Evolutionary conservation across 305 asterid species (phyloP).

Genomic region (Rubia peregrina): DNA sequence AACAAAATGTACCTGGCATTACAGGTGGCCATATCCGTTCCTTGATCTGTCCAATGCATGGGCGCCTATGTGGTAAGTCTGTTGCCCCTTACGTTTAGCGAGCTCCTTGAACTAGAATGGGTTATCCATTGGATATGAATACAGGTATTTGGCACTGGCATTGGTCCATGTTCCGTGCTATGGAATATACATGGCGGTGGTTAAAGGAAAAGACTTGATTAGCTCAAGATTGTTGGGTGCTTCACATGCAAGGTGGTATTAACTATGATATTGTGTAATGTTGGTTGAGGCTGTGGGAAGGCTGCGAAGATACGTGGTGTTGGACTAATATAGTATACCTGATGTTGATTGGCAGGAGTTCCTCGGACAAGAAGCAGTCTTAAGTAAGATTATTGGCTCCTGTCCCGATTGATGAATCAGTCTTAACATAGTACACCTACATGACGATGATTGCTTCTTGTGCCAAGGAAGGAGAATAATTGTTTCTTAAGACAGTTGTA

Average conservation of each 20-base stretch:
- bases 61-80: constrained; percentile 73
- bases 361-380: constrained; percentile 5
- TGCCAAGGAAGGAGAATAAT: background rate
- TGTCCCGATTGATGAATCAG: background rate
- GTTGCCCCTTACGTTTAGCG: background rate
- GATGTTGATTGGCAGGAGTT: constrained; percentile 14
- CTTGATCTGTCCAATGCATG: constrained; percentile 66
- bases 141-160: constrained; percentile 67
- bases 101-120: background rate
- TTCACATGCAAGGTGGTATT: constrained; percentile 46
- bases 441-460: background rate
- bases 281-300: background rate
- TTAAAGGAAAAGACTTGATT: constrained; percentile 38
- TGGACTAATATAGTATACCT: background rate
- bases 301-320: too few species aligned
- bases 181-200: constrained; percentile 50
- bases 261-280: background rate
- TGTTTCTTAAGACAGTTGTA: background rate
- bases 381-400: background rate
- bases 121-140: background rate
- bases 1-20: background rate
- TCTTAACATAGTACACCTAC: background rate
- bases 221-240: constrained; percentile 46
- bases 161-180: constrained; percentile 71
- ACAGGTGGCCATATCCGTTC: constrained; percentile 99